phyloP scores from a whole-genome alignment of 2,329 filamentous ascomycete species.

The Tolypocladium ovalisporum region DNA sequence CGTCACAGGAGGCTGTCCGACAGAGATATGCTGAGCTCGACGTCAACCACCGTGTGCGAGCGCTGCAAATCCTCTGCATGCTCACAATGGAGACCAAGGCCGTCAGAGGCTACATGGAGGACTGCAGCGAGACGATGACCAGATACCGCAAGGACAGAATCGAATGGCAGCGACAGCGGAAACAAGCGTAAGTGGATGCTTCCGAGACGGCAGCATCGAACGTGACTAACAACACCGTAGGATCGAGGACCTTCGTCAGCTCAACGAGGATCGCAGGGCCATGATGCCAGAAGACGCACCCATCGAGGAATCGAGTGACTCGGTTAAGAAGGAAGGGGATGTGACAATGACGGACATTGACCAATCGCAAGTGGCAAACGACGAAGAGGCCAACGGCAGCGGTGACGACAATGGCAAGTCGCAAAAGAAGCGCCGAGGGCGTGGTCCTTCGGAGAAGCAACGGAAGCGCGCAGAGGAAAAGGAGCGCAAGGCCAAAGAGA shows the following conservation, averaged over 20 bases:
- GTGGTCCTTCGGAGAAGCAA: constrained; percentile 51
- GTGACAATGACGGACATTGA: constrained; percentile 53
- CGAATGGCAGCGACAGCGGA: constrained; percentile 72
- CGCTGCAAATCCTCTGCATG: constrained; percentile 76
- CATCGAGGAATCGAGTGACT: constrained; percentile 45
- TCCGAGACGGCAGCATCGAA: no score
- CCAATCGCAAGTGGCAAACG: constrained; percentile 42
- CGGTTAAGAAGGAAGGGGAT: constrained; percentile 40
- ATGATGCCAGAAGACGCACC: constrained; percentile 63
- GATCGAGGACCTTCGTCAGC: constrained; percentile 56
- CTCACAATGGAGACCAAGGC: constrained; percentile 78
- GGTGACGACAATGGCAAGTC: constrained; percentile 59
- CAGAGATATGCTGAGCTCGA: constrained; percentile 66
- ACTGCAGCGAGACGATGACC: constrained; percentile 91
- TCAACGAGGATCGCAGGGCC: constrained; percentile 65
- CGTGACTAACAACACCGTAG: constrained; percentile 26
- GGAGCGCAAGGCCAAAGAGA: constrained; percentile 63
- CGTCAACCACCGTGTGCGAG: constrained; percentile 70
- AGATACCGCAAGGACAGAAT: constrained; percentile 92
- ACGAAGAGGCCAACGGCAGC: constrained; percentile 54
- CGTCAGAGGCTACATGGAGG: constrained; percentile 79
- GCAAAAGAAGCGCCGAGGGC: constrained; percentile 44
- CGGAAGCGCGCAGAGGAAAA: constrained; percentile 70
- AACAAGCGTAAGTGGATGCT: constrained; percentile 40
- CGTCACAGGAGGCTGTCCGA: constrained; percentile 63